These are phyloP conservation scores for Colletotrichum higginsianum DNA, from an alignment of 2,329 filamentous ascomycete genomes.

Conservation along the genomic window DNA sequence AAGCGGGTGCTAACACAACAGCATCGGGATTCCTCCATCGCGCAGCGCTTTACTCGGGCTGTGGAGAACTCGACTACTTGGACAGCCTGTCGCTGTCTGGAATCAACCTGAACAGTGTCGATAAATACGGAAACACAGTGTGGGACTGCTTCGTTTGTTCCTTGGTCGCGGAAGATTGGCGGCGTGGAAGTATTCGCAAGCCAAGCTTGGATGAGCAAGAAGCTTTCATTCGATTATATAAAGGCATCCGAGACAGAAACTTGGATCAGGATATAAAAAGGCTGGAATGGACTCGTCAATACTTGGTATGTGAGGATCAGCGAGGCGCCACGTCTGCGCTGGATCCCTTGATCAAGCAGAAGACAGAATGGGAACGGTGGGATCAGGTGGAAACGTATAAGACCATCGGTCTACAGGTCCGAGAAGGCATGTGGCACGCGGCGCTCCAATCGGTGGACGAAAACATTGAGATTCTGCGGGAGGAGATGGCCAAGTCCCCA, in stretches of 20 bases:
- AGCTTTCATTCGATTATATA: background rate
- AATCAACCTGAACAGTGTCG: background rate
- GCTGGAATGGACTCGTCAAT: background rate
- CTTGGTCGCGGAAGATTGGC: fast-evolving
- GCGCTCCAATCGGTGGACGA: slow-evolving; percentile 28
- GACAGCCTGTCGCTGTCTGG: fast-evolving
- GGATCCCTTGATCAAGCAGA: background rate
- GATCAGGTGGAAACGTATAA: slow-evolving; percentile 12
- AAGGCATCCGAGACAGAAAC: background rate
- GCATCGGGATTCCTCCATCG: fast-evolving
- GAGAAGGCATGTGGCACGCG: slow-evolving; percentile 19
- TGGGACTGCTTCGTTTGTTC: background rate
- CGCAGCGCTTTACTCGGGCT: fast-evolving
- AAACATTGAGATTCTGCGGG: background rate
- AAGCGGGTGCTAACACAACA: background rate
- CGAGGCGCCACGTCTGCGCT: background rate
- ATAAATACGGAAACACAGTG: fast-evolving
- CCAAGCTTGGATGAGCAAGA: background rate
- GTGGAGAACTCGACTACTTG: fast-evolving
- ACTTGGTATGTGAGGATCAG: background rate
- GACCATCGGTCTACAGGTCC: slow-evolving; percentile 15
- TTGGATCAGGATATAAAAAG: background rate
- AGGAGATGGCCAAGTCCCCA: slow-evolving; percentile 19
- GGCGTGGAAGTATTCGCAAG: fast-evolving
- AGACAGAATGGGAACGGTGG: background rate